These are phyloP conservation scores for Fusarium chuoi DNA, from an alignment of 2,329 filamentous ascomycete species.

Conservation along the genomic window DNA sequence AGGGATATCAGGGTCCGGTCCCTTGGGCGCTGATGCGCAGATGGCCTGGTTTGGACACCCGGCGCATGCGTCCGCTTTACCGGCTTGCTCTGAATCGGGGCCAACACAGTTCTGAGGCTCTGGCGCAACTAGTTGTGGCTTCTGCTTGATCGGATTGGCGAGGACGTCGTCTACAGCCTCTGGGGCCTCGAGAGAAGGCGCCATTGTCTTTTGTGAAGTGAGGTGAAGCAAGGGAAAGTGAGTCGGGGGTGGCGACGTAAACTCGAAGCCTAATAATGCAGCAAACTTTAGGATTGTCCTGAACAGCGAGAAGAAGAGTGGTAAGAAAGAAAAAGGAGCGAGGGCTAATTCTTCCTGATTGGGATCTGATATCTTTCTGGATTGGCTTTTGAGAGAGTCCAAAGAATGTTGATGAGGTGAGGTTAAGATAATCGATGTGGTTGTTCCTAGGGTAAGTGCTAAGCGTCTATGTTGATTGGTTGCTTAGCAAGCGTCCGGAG, in stretches of 20 bases:
- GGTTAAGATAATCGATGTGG: background rate
- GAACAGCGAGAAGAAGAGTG: background rate
- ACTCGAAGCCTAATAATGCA: conserved; percentile 38
- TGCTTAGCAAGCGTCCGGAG: conserved; percentile 26
- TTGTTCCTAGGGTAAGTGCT: conserved; percentile 35
- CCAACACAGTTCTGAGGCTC: conserved; percentile 98
- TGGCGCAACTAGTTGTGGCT: conserved; percentile 88
- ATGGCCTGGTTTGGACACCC: conserved; percentile 97
- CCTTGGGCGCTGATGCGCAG: conserved; percentile 93
- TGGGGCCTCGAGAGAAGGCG: conserved; percentile 81
- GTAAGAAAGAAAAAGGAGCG: background rate
- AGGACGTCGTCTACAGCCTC: conserved; percentile 75
- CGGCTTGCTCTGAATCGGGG: conserved; percentile 79
- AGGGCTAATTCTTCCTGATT: background rate
- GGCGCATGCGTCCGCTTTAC: conserved; percentile 83
- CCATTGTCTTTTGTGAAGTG: conserved; percentile 65
- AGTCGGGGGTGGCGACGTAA: conserved; percentile 32
- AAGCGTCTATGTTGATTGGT: conserved; percentile 36
- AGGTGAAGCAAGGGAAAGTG: background rate
- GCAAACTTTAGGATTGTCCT: background rate
- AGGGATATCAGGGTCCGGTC: conserved; percentile 92
- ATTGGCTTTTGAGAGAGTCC: background rate
- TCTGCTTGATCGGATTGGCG: conserved; percentile 78
- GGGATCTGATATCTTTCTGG: background rate
- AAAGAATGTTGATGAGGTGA: background rate